Conservation (phyloP, 352 stramenopile genomes). For the Phytophthora colocasiae region DNA sequence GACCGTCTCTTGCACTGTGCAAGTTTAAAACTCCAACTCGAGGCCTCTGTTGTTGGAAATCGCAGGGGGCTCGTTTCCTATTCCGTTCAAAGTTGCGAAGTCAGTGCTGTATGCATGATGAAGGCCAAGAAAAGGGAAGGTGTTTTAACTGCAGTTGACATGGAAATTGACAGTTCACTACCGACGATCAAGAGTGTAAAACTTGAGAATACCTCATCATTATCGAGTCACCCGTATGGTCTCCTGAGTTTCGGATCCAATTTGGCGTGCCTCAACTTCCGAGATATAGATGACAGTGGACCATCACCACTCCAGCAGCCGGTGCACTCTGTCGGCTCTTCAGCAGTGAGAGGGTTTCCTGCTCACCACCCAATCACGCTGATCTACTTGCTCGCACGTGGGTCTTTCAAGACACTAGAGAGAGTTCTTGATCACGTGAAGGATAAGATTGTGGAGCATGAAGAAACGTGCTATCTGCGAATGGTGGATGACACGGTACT, state of each 20-base stretch:
- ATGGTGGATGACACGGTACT: constrained; percentile 71
- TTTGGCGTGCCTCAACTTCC: constrained; percentile 64
- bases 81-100: constrained; percentile 65
- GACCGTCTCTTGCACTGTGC: constrained; percentile 63
- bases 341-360: constrained; percentile 34
- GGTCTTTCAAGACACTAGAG: constrained; percentile 71
- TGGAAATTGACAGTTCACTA: constrained; percentile 39
- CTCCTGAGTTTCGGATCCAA: constrained; percentile 59
- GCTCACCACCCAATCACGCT: constrained; percentile 69
- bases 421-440: constrained; percentile 65
- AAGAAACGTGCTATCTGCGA: constrained; percentile 80
- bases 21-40: constrained; percentile 62
- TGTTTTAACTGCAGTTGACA: background rate
- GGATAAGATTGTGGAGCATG: constrained; percentile 62
- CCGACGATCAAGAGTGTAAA: constrained; percentile 49
- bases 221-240: constrained; percentile 60
- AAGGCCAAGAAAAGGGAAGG: constrained; percentile 34
- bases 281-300: constrained; percentile 46
- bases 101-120: constrained; percentile 61
- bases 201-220: constrained; percentile 56
- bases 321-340: background rate
- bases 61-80: constrained; percentile 41
- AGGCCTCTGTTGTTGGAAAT: constrained; percentile 36
- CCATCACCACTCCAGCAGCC: constrained; percentile 21
- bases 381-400: constrained; percentile 73